Evolutionary conservation across 148 eudicot species (phyloP).

Genomic region (Rhododendron ferrugineum): DNA sequence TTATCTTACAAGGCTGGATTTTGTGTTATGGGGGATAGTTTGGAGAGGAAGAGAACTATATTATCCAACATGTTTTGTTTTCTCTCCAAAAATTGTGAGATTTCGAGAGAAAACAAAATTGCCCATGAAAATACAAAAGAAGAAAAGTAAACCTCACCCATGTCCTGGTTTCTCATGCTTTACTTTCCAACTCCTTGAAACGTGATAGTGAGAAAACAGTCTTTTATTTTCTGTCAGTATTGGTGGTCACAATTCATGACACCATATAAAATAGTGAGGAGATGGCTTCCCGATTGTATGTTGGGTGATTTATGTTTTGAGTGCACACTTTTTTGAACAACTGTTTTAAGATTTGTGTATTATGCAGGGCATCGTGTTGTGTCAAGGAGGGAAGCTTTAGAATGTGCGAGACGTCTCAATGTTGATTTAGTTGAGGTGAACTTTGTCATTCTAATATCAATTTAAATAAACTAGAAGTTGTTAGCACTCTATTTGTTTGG

Average conservation of each 20-base stretch:
- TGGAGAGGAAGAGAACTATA: not conserved
- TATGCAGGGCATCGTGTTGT: constrained; percentile 51
- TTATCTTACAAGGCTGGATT: not conserved
- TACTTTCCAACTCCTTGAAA: not conserved
- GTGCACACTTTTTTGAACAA: not conserved
- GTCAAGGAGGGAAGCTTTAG: constrained; percentile 48
- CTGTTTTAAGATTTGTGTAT: constrained; percentile 5
- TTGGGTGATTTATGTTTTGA: not conserved
- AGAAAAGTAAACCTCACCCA: not conserved
- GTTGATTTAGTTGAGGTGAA: constrained; percentile 80
- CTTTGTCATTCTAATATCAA: not conserved
- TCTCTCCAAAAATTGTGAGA: not conserved
- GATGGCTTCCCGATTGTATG: not conserved
- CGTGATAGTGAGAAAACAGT: not conserved
- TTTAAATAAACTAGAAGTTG: not conserved
- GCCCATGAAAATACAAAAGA: not conserved
- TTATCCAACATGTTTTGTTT: not conserved
- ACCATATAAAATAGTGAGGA: not conserved
- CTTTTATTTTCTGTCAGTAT: not conserved
- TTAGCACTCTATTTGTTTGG: not conserved
- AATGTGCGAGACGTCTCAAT: constrained; percentile 40
- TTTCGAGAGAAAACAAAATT: not conserved
- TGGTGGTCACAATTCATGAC: not conserved
- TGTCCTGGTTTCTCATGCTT: not conserved
- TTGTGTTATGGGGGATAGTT: not conserved